Evolutionary conservation across 495 filamentous ascomycete genomes (phyloP), one percentile per base, ranked within the genome.

Genomic region (Cladorrhinum samala): DNA sequence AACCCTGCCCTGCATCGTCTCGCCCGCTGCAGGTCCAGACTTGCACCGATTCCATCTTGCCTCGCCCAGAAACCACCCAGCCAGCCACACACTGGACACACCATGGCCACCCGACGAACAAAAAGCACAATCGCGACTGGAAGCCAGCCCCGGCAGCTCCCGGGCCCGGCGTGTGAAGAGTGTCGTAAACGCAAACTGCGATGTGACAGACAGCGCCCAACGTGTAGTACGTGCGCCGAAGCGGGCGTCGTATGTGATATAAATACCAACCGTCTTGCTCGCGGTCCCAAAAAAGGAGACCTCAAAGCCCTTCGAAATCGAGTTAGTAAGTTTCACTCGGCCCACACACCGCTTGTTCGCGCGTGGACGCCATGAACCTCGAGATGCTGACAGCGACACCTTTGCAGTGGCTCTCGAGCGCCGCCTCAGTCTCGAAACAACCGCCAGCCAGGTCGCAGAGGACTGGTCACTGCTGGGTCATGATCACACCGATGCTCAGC

Each of bases 271-370:
- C 74, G 75, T 11, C 64, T 69, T 19, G 67, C 70, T 21, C 62
- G 79, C 7, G 78, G 79, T 0, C 79, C 79, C 0, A 76, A 79
- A 50, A 80, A 76, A 47, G 77, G 79, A 14, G 72, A 80, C 46
- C 64, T 80, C 48, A 74, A 77, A 27, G 74, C 73, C 0, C 65
- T 79, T 37, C 66, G 72, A 46, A 72, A 66, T 38, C 67, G 74
- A 21, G 73, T 80, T 41, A 71, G 77, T 77, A 55, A 37, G 71
- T 63, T 16, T 18, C 43, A 5, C 27, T 37, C 36, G 18, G 18
- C 9, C 38, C n/a, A 19, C 52, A 19, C 38, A 2, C 9, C 38
- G 5, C 24, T n/a, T 44, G 4, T 23, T 41, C 17, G 9, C 19
- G n/a, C 7, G 5, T 18, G n/a, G 39, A 25, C 39, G 33, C 18